Evolutionary conservation across 2,329 filamentous ascomycete genomes (phyloP), one percentile per base, ranked within the genome.

Genomic region (Xenosphaeropsis pyriputrescens): DNA sequence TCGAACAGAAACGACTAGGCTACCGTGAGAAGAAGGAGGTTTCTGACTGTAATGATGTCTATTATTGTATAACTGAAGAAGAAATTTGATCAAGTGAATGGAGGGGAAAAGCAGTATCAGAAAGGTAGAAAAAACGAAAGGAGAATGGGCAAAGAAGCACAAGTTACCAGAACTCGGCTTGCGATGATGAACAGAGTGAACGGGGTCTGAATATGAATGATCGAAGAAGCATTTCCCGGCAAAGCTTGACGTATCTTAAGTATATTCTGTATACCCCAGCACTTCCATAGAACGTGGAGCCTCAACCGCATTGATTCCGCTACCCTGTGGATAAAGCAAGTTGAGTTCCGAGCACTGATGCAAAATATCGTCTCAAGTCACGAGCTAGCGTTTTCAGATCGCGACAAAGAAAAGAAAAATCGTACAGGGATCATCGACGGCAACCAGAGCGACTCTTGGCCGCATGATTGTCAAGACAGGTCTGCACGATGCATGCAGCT

Each of bases 81-180:
- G 22, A 26, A 26, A 26, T 26, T 11, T 26, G 22, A 26, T 26
- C 8, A 11, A 26, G 22, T 6, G 12, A 26, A 26, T 8, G 8
- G 8, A 26, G 22, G 8, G 12, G 22, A 26, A 11, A 26, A 26
- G 22, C 8, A 26, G 12, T 26, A 11, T 26, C 22, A 9, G 12
- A 43, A n/a, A n/a, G n/a, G n/a, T 39, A 45, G 41, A 44, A 44
- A 39, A 29, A 31, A 40, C 43, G 34, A 29, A 38, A 41, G 44
- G 50, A 45, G 44, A 47, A 39, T 41, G 31, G 42, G 41, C 34
- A 35, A 34, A 34, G 44, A 41, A 42, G 47, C 46, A 50, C 45
- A 53, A 52, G 51, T 64, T 68, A 57, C 63, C 63, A 58, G 65
- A 67, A 65, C 61, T 63, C 57, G 61, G 60, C 55, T 56, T 55